A percentile compares a stretch with the other conserved stretches of the same genome.
These are phyloP conservation scores for Metarhizium humberi DNA, from an alignment of 2,329 filamentous ascomycete genomes.

Conservation along the genomic window DNA sequence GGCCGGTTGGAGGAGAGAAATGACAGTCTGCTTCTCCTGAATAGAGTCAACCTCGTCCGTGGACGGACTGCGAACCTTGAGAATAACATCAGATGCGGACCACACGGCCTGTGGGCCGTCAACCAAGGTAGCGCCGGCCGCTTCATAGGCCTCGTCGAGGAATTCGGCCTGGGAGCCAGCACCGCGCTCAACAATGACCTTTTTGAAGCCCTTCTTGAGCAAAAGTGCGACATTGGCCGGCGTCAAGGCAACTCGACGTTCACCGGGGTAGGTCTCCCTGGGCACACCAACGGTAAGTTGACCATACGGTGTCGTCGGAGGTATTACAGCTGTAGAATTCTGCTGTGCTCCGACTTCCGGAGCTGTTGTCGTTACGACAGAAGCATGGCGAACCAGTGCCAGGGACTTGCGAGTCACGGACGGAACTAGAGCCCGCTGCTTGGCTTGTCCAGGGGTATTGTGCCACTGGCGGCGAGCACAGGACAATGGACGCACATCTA, in stretches of 20 bases:
- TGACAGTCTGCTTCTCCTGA: slow-evolving; percentile 61
- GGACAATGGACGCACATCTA: slow-evolving; percentile 12
- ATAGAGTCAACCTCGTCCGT: slow-evolving; percentile 60
- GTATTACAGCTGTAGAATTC: slow-evolving; percentile 30
- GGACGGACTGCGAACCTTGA: slow-evolving; percentile 74
- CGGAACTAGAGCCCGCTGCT: slow-evolving; percentile 18
- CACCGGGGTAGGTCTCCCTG: slow-evolving; percentile 66
- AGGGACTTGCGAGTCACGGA: slow-evolving; percentile 20
- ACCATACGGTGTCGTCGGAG: slow-evolving; percentile 53
- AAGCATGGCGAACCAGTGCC: slow-evolving; percentile 30
- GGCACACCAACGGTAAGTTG: slow-evolving; percentile 71
- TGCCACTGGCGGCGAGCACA: slow-evolving; percentile 28
- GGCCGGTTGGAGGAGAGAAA: slow-evolving; percentile 75
- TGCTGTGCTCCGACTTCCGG: slow-evolving; percentile 14
- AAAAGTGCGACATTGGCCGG: slow-evolving; percentile 75
- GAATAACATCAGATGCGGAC: slow-evolving; percentile 64
- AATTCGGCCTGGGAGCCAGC: slow-evolving; percentile 74
- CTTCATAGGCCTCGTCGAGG: slow-evolving; percentile 64
- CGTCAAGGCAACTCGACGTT: slow-evolving; percentile 76
- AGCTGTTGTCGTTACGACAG: slow-evolving; percentile 19
- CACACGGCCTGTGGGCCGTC: slow-evolving; percentile 60
- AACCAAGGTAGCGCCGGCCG: slow-evolving; percentile 69
- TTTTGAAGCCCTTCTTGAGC: slow-evolving; percentile 75
- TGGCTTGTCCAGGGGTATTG: slow-evolving; percentile 20
- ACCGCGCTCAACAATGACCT: slow-evolving; percentile 69